These are phyloP conservation scores for Euphorbia tirucalli DNA, from an alignment of 345 rosid genomes.

Conservation along the genomic window DNA sequence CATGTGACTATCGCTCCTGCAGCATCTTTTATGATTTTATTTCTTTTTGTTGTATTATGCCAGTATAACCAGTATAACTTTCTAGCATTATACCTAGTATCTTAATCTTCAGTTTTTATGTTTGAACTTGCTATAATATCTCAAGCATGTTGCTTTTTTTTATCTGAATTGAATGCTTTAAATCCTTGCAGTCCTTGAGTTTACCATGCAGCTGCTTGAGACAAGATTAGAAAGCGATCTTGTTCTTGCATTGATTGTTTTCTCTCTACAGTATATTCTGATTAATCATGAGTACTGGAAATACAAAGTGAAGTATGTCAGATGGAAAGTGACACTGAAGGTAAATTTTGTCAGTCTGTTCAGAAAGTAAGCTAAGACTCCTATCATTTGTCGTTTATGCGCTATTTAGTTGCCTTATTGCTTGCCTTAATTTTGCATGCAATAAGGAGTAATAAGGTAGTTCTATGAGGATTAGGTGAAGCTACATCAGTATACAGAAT, in stretches of 20 bases:
- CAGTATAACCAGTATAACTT: background rate
- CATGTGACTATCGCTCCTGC: too few relatives aligned
- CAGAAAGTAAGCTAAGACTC: background rate
- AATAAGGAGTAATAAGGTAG: background rate
- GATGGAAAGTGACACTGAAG: conserved; percentile 83
- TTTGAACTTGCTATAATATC: background rate
- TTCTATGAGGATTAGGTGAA: background rate
- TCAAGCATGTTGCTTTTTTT: background rate
- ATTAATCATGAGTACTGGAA: conserved; percentile 83
- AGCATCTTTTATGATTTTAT: background rate
- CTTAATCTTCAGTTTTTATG: background rate
- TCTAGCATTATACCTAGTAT: background rate
- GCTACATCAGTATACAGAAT: background rate
- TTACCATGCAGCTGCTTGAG: conserved; percentile 74
- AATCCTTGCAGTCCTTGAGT: conserved; percentile 73
- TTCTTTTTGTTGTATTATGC: background rate
- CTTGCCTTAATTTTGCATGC: background rate
- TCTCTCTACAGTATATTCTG: conserved; percentile 75
- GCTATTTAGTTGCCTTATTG: background rate
- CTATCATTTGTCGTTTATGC: background rate
- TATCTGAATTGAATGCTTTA: conserved; percentile 26
- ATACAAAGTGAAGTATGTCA: conserved; percentile 60
- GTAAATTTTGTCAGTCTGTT: conserved; percentile 29
- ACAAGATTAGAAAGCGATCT: conserved; percentile 63
- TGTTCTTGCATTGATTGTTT: conserved; percentile 62